Percentiles rank a stretch among this genome's conserved stretches.
phyloP scores from a whole-genome alignment of 306 rosid species.

The Casuarina equisetifolia region DNA sequence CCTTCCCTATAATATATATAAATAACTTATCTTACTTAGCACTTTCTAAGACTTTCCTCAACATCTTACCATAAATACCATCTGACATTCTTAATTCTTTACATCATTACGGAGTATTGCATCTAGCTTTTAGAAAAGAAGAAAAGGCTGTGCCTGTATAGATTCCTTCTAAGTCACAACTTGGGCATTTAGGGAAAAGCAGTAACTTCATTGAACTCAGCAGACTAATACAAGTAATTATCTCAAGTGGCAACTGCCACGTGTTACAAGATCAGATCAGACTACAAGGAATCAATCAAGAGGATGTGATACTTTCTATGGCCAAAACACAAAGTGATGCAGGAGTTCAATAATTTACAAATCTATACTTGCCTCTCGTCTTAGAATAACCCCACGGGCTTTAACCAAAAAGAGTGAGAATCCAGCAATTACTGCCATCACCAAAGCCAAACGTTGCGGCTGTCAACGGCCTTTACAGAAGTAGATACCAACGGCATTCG shows the following conservation, averaged over 20 bases:
- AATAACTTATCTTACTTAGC: too few species aligned
- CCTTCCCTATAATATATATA: too few species aligned
- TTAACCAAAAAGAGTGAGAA: slow-evolving; percentile 30
- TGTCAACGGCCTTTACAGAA: slow-evolving; percentile 80
- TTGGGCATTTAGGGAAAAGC: not conserved
- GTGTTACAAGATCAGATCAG: slow-evolving; percentile 36
- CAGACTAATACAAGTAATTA: not conserved
- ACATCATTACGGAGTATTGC: not conserved
- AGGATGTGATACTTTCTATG: slow-evolving; percentile 31
- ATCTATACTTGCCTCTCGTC: slow-evolving; percentile 22
- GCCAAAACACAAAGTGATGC: slow-evolving; percentile 32
- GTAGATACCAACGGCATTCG: slow-evolving; percentile 77
- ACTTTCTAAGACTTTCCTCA: too few species aligned
- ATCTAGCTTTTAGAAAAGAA: not conserved
- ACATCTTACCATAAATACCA: not conserved
- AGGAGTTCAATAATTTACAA: slow-evolving; percentile 39
- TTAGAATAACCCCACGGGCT: slow-evolving; percentile 28
- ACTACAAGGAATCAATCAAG: slow-evolving; percentile 49
- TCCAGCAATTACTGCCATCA: slow-evolving; percentile 36
- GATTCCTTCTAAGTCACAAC: not conserved
- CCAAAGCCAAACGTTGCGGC: slow-evolving; percentile 90
- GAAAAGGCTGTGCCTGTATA: not conserved
- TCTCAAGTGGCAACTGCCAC: slow-evolving; percentile 33
- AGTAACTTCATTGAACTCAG: not conserved
- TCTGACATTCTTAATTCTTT: not conserved